Base-by-base conservation (phyloP, 139 green algal genomes). In the Chlamydomonas urium region DNA sequence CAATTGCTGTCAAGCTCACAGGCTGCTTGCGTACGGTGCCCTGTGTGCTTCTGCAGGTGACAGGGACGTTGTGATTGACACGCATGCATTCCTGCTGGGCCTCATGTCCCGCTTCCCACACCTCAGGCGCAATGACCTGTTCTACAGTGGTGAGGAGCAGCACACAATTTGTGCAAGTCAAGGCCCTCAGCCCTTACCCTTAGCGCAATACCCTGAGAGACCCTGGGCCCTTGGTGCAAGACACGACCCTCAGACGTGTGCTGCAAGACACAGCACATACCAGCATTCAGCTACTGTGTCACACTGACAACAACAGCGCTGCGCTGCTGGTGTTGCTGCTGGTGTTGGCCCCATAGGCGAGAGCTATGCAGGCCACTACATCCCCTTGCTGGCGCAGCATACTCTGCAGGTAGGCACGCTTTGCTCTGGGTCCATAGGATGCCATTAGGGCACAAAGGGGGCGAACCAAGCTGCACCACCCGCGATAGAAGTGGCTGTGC, bases 41-140 rank as follows among this genome's bases (percentile, higher is more conserved):
- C n/a, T n/a, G n/a, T n/a, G n/a, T n/a, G n/a, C n/a, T n/a, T n/a
- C n/a, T n/a, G n/a, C n/a, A n/a, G n/a, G n/a, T n/a, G n/a, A n/a
- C n/a, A n/a, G n/a, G n/a, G n/a, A n/a, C n/a, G n/a, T n/a, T 4
- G 90, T 90, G 4, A 34, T 63, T 3, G 90, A 96, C 79, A 65
- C 68, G 26, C 67, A 70, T 2, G 0, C 50, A 21, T 96, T 96
- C 77, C 26, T 96, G 63, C 69, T 87, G 19, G 69, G 79, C 37
- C 92, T 88, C 69, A 31, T 93, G 14, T 42, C 87, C 47, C 78
- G 85, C 23, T 96, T 94, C 72, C 89, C 89, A 0, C 72, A 85
- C 36, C 87, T 85, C 29, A 48, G 37, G 4, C 35, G 57, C 36
- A 42, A 60, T 2, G 57, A 77, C 10, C 78, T 96, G 38, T 93